Percentiles rank a stretch among this genome's conserved stretches.
These are phyloP conservation scores for Platanthera guangdongensis DNA, from an alignment of 106 monocot genomes.

Conservation along the genomic window DNA sequence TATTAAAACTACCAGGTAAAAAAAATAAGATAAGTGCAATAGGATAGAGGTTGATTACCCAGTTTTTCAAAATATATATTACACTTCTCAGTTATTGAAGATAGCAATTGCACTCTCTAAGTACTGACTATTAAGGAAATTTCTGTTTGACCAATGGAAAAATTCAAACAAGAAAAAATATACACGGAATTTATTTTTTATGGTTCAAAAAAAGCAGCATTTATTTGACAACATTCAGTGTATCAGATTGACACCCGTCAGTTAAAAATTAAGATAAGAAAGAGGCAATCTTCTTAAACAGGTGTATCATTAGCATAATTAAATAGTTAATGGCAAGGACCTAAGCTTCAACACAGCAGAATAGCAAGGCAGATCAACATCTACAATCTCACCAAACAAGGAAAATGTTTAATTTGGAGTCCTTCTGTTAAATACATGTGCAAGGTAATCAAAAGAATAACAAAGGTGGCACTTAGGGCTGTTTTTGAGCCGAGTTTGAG, in stretches of 20 bases:
- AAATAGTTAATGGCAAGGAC: neutral
- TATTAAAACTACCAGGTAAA: no score
- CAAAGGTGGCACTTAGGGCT: no score
- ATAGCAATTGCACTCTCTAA: neutral
- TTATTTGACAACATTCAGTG: neutral
- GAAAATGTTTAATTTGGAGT: no score
- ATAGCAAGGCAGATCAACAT: no score
- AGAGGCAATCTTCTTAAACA: neutral
- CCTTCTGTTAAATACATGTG: no score
- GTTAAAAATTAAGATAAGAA: neutral
- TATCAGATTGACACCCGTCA: neutral
- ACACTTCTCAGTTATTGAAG: neutral
- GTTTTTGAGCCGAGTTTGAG: no score
- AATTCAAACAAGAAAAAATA: neutral
- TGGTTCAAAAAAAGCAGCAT: neutral
- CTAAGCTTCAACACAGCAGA: no score
- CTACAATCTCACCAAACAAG: no score
- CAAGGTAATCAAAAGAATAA: no score
- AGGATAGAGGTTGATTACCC: neutral
- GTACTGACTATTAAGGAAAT: neutral
- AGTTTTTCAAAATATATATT: neutral
- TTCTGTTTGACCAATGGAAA: neutral
- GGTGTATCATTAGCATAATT: neutral
- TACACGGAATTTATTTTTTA: neutral
- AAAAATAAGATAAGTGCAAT: neutral